These are phyloP conservation scores for Heritiera fomes DNA, from an alignment of 345 rosid species.

Conservation along the genomic window DNA sequence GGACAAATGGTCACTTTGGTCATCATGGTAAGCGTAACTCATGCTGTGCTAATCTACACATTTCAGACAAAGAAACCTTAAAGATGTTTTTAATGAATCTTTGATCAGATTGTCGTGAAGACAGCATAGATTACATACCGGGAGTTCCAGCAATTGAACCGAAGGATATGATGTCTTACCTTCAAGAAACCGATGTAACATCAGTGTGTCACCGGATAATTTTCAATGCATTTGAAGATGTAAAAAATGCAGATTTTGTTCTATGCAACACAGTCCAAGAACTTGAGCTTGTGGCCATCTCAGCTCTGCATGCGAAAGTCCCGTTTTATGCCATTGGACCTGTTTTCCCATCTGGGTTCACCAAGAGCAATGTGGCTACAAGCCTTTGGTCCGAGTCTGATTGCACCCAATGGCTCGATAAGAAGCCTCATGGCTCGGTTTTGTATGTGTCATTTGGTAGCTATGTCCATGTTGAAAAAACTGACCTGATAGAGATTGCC, in stretches of 20 bases:
- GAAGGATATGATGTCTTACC: constrained; percentile 68
- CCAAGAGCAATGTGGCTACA: constrained; percentile 49
- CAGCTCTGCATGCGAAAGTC: constrained; percentile 43
- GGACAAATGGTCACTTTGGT: constrained; percentile 67
- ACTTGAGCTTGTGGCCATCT: constrained; percentile 54
- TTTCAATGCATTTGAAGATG: constrained; percentile 56
- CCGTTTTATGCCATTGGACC: constrained; percentile 80
- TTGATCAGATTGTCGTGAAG: constrained; percentile 45
- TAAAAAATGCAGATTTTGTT: constrained; percentile 61
- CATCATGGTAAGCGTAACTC: constrained; percentile 41
- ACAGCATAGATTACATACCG: constrained; percentile 68
- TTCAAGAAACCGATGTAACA: constrained; percentile 58
- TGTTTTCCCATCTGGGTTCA: constrained; percentile 52
- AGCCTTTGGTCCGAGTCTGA: constrained; percentile 85
- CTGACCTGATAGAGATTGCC: constrained; percentile 61
- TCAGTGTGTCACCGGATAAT: constrained; percentile 60
- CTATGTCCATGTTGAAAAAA: constrained; percentile 60
- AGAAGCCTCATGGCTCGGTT: constrained; percentile 62
- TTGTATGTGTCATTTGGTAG: constrained; percentile 79
- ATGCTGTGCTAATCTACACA: neutral
- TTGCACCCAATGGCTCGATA: constrained; percentile 78
- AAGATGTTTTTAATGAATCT: neutral
- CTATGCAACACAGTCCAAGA: constrained; percentile 70
- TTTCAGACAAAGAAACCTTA: no score
- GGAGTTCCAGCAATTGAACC: constrained; percentile 66